These are phyloP conservation scores for Aspergillus cejpii DNA, from an alignment of 2,329 filamentous ascomycete species.

Conservation along the genomic window DNA sequence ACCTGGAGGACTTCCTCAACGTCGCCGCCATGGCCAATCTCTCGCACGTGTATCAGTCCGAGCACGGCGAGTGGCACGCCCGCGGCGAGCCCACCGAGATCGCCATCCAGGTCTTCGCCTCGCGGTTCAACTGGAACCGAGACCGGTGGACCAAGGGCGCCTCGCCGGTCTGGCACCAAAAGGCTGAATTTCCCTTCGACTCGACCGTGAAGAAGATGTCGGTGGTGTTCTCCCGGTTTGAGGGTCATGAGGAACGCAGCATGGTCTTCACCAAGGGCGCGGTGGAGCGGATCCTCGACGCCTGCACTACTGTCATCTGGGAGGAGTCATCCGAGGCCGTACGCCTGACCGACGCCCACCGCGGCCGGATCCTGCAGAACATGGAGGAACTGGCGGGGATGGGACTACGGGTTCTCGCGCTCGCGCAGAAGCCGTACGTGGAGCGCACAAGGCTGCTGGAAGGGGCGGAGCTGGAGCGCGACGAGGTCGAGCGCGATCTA, in stretches of 20 bases:
- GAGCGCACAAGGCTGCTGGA: slow-evolving; percentile 61
- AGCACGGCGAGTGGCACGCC: slow-evolving; percentile 53
- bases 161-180: slow-evolving; percentile 49
- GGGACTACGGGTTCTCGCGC: slow-evolving; percentile 61
- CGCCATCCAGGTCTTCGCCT: slow-evolving; percentile 67
- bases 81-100: slow-evolving; percentile 66
- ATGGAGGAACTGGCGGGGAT: slow-evolving; percentile 62
- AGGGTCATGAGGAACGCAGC: slow-evolving; percentile 14
- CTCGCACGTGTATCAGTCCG: slow-evolving; percentile 54
- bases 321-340: slow-evolving; percentile 33
- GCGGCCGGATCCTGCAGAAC: slow-evolving; percentile 55
- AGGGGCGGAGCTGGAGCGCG: slow-evolving; percentile 53
- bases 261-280: slow-evolving; percentile 47
- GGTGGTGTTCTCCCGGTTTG: slow-evolving; percentile 51
- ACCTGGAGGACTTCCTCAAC: slow-evolving; percentile 53
- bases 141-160: slow-evolving; percentile 47
- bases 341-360: slow-evolving; percentile 49
- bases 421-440: slow-evolving; percentile 57
- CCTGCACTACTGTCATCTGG: slow-evolving; percentile 51
- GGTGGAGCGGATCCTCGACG: slow-evolving; percentile 61
- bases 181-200: slow-evolving; percentile 67
- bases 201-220: slow-evolving; percentile 72
- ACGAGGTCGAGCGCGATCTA: slow-evolving; percentile 60
- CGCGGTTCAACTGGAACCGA: slow-evolving; percentile 59
- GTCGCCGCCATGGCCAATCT: slow-evolving; percentile 61